Evolutionary conservation across 208 protist species (phyloP), one percentile per base, ranked within the genome.

Genomic region (Phytomonas francai): DNA sequence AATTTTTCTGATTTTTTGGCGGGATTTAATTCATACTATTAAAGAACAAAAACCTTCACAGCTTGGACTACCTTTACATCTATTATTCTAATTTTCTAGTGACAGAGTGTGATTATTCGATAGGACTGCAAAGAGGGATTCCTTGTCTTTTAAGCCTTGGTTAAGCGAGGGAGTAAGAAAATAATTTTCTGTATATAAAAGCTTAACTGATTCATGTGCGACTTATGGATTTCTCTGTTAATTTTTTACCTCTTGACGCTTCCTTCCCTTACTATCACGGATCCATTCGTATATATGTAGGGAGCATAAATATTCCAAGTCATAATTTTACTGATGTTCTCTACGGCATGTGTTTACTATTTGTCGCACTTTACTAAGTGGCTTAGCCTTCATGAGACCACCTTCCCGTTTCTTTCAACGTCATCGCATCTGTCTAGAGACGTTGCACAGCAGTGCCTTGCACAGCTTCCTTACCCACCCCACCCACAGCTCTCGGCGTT

Each of bases 11-110:
- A 12, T 63, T 25, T 63, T 58, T 34, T 39, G 34, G 19, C 25
- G 34, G 34, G 54, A 63, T 63, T 49, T 49, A 32, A 25, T 63
- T 19, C 36, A 63, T 63, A 25, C 4, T 34, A 63, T 49, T 63
- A 58, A 63, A 12, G 59, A 9, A 14, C 32, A 61, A 61, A 11
- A 12, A 12, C 19, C 19, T 5, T 63, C 32, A 63, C 22, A 19
- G 5, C 54, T 22, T 63, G 19, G 32, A n/a, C 19, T 63, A 19
- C 19, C 19, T 45, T 4, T 63, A 58, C 19, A 58, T 12, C 36
- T 63, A 58, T 36, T 56, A 12, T 63, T 32, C 0, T 22, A 51
- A 19, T 19, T 56, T 63, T 63, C n/a, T 19, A 63, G 22, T 54
- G 45, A 54, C 5, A 25, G 6, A 19, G 16, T 25, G 39, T 49